Evolutionary conservation across 805 yeast genomes (phyloP), one percentile per base, ranked within the genome.

Genomic region (Kodamaea laetipori): DNA sequence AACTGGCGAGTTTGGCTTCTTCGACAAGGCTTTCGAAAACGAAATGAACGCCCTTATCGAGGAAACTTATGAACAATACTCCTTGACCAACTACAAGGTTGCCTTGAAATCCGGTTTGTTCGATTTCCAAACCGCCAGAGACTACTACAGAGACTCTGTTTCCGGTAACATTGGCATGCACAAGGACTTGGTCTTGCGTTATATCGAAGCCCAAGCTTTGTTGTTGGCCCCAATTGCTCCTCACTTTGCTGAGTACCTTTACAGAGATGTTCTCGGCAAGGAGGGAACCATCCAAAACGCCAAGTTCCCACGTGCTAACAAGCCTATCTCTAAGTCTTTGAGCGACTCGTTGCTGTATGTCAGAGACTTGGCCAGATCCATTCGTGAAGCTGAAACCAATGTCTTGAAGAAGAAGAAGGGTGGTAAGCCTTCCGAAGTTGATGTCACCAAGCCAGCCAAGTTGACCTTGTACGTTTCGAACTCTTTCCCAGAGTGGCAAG

Each of bases 61-160:
- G 62, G 80, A 81, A 58, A 77, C 97, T 13, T 77, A 79, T 64
- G 77, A 78, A 49, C 82, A 82, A 56, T 94, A 86, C 64, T 76
- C 74, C 16, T 71, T 66, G 37, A 86, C 97, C 28, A 77, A 82
- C 62, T 94, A 82, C 75, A 92, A 94, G 73, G 79, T 80, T 49
- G 99, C 96, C 31, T 78, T 94, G 65, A 92, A 92, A 71, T 76
- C 76, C 43, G 97, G 97, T 54, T 77, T 94, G 56, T 94, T 92
- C 56, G 99, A 94, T 65, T 86, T 83, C 78, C 98, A 90, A 72
- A 80, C 90, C 44, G 83, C 97, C 25, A 85, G 99, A 73, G 99
- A 94, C 69, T 90, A 84, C 73, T 94, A 94, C 74, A 84, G 99
- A 72, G 99, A 94, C 55, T 76, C 82, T 8, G 74, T 79, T 43